phyloP scores from a whole-genome alignment of 495 filamentous ascomycete species.

The Chlorociboria aeruginascens region DNA sequence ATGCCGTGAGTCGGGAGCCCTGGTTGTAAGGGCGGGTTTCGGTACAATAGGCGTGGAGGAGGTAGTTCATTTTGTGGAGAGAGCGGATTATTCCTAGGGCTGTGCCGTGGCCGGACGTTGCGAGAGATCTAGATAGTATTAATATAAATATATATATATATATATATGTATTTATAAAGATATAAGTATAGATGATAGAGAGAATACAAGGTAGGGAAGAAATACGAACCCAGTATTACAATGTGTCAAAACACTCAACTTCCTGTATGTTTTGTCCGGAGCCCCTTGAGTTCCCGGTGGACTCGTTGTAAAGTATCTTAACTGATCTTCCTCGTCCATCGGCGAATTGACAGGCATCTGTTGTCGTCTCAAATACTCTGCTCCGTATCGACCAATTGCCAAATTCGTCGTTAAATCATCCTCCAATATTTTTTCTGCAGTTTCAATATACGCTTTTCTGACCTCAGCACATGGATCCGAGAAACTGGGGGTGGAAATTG shows the following conservation, averaged over 20 bases:
- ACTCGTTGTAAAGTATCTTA: conserved; percentile 20
- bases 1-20: conserved; percentile 87
- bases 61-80: conserved; percentile 47
- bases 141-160: not conserved
- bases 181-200: not conserved
- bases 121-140: conserved; percentile 53
- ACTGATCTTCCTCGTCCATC: conserved; percentile 26
- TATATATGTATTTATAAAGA: not conserved
- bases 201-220: not conserved
- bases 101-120: conserved; percentile 92
- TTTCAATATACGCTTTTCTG: conserved; percentile 52
- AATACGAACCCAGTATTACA: conserved; percentile 80
- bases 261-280: conserved; percentile 24
- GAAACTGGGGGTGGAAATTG: conserved; percentile 21
- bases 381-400: conserved; percentile 70
- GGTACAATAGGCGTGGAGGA: conserved; percentile 84
- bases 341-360: conserved; percentile 19
- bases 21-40: conserved; percentile 98
- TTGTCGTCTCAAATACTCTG: conserved; percentile 59
- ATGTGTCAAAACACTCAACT: conserved; percentile 74
- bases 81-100: conserved; percentile 87
- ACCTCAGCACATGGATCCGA: conserved; percentile 31
- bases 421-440: conserved; percentile 78
- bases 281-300: conserved; percentile 20
- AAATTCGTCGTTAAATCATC: conserved; percentile 80